Conservation (phyloP, 78 protist species). For the Acrasis kona region DNA sequence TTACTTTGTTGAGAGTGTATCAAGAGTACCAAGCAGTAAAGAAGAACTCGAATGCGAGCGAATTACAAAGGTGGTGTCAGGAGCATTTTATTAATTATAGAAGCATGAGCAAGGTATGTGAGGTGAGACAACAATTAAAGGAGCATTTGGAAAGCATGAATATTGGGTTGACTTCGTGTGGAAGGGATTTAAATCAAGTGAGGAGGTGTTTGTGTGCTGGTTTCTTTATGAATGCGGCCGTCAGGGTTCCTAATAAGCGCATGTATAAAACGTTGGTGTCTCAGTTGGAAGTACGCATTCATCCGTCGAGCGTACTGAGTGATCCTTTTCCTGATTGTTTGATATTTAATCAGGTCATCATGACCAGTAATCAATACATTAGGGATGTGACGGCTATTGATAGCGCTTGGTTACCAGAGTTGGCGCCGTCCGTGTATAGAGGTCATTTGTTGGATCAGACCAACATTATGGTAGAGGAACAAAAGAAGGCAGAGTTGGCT, state of each 20-base stretch:
- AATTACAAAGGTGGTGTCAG: conserved; percentile 94
- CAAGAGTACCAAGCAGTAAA: not conserved
- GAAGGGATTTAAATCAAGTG: not conserved
- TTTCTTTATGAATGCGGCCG: conserved; percentile 8
- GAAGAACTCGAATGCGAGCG: not conserved
- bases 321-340: not conserved
- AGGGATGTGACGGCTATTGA: not conserved
- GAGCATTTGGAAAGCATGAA: not conserved
- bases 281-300: not conserved
- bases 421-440: not conserved
- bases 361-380: not conserved
- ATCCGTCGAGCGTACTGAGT: conserved; percentile 2
- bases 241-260: not conserved
- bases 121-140: not conserved
- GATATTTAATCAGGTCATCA: not conserved
- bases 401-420: conserved; percentile 10
- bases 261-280: not conserved
- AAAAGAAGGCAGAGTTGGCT: too few relatives aligned
- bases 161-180: not conserved
- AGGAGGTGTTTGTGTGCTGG: not conserved
- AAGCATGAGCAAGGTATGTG: not conserved
- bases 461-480: too few relatives aligned
- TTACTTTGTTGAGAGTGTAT: not conserved
- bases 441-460: not conserved
- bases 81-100: conserved; percentile 80